Conservation (phyloP, 257 asterid genomes). For the Capsicum chinense region DNA sequence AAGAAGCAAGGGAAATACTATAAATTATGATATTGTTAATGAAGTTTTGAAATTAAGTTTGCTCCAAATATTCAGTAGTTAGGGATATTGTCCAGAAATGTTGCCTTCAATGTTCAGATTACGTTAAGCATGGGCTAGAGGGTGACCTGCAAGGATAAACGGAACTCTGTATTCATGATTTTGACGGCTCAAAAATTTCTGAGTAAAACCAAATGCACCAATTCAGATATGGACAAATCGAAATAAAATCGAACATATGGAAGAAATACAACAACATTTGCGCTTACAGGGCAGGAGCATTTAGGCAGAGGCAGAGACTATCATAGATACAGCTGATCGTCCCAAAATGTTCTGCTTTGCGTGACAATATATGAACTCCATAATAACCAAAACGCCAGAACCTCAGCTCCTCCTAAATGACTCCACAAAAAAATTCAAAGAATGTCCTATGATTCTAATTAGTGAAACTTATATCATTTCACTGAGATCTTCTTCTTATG, state of each 20-base stretch:
- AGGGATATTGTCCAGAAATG: background rate
- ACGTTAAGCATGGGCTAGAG: slow-evolving; percentile 16
- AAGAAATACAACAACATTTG: slow-evolving; percentile 52
- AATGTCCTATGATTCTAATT: slow-evolving; percentile 60
- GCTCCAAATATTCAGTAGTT: background rate
- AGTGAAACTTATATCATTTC: slow-evolving; percentile 40
- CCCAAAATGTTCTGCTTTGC: slow-evolving; percentile 36
- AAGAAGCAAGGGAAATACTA: background rate
- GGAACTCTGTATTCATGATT: background rate
- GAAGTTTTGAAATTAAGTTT: background rate
- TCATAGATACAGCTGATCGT: slow-evolving; percentile 39
- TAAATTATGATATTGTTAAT: background rate
- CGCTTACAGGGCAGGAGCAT: slow-evolving; percentile 70
- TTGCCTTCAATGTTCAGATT: background rate
- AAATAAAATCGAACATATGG: slow-evolving; percentile 50
- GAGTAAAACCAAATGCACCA: slow-evolving; percentile 50
- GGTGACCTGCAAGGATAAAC: slow-evolving; percentile 1
- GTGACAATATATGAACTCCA: slow-evolving; percentile 31
- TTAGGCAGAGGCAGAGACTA: slow-evolving; percentile 56
- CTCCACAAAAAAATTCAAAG: slow-evolving; percentile 72
- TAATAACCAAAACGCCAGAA: slow-evolving; percentile 38
- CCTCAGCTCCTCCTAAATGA: slow-evolving; percentile 54
- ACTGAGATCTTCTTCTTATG: slow-evolving; percentile 68
- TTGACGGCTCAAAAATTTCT: slow-evolving; percentile 14
- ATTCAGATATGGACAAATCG: slow-evolving; percentile 59